Base-by-base conservation (phyloP, 768 basidiomycete species). In the Naganishia vaughanmartiniae region DNA sequence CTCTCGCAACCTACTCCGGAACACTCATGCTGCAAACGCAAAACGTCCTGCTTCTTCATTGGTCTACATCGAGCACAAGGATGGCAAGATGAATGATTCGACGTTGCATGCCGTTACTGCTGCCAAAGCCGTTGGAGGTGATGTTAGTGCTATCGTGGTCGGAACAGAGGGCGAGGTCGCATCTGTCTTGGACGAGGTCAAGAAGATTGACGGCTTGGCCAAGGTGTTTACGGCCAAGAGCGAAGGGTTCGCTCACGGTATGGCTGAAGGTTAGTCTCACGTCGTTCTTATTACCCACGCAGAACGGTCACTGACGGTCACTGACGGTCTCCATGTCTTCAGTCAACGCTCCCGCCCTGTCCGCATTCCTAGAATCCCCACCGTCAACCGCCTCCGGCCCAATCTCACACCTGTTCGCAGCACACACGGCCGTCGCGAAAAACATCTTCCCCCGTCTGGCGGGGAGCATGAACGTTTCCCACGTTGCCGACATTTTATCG, bases 21-120 rank as follows among this genome's bases (percentile, higher is more conserved):
- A 26, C 60, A 63, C 24, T 42, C 39, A 63, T 63, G 60, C 39
- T 15, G 60, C 28, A 5, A 24, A 42, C 24, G 36, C 39, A 12
- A 42, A 63, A 42, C 60, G 60, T 3, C 60, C 60, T 26, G 78
- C 79, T 4, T 81, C 80, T 1, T 78, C 79, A 4, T 87, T 96
- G 4, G 88, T 96, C n/a, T 89, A 91, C 74, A 84, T 97, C 56
- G 95, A 97, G 81, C 93, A 97, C 78, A 86, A 87, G 55, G 84
- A 87, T 58, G 92, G 92, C 45, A 84, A 86, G 70, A 85, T 98
- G 73, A 91, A 93, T 70, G 86, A 92, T 0, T 89, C 87, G 17
- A 91, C 91, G 17, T 85, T 97, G 69, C 93, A 91, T 39, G 95
- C 96, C 30, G 83, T 99, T 73, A 92, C 93, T 0, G 96, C 96